Percentiles rank a stretch among this genome's conserved stretches.
These are phyloP conservation scores for Annona squamosa DNA, from an alignment of 164 flowering plant species.

Conservation along the genomic window DNA sequence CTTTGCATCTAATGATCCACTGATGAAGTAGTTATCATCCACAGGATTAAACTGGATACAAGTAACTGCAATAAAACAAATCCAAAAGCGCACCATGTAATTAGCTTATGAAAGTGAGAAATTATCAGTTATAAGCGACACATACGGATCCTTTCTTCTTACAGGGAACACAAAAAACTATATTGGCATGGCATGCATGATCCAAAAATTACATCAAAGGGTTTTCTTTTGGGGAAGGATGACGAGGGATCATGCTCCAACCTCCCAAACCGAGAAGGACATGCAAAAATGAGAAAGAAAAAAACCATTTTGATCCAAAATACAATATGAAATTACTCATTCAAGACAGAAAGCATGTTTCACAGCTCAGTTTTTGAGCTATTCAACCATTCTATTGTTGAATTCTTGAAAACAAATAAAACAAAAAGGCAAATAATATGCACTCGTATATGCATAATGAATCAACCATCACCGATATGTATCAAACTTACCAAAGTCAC, in stretches of 20 bases:
- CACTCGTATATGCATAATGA: background rate
- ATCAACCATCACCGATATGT: background rate
- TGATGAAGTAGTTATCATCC: constrained; percentile 94
- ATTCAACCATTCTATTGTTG: no score
- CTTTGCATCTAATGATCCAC: constrained; percentile 95
- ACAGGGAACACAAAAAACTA: background rate
- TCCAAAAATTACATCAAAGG: background rate
- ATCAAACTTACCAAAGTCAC: constrained; percentile 68
- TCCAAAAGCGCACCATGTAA: constrained; percentile 3
- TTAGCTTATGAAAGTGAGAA: constrained; percentile 6
- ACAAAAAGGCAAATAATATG: background rate
- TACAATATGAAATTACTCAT: background rate
- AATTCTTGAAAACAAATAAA: background rate
- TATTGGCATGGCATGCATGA: background rate
- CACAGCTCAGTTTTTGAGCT: no score
- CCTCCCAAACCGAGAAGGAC: background rate
- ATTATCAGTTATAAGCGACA: background rate
- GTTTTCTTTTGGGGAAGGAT: background rate
- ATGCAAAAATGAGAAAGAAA: background rate
- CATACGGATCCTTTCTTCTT: background rate
- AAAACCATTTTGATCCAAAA: background rate
- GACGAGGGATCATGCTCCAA: background rate
- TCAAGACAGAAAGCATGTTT: no score
- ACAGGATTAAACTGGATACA: constrained; percentile 99
- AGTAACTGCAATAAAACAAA: constrained; percentile 61